Evolutionary conservation across 352 stramenopile species (phyloP).

Genomic region (Phytopythium delawarense): DNA sequence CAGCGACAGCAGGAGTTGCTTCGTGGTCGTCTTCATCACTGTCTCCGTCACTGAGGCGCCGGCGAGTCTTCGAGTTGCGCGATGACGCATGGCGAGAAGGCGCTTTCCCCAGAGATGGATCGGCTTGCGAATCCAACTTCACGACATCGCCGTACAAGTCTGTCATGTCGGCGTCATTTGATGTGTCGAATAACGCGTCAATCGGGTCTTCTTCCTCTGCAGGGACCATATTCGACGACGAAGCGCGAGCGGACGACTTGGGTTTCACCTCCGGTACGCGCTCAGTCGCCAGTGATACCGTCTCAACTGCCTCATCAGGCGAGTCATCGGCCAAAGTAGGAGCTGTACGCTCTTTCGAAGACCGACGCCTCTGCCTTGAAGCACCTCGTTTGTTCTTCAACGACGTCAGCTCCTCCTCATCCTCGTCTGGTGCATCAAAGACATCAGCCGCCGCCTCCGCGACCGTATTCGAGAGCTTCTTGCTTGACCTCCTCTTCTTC

Average conservation of each 20-base stretch:
- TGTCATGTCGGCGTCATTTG: conserved; percentile 40
- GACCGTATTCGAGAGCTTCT: conserved; percentile 10
- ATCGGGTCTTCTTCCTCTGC: conserved; percentile 41
- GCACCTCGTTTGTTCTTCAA: conserved; percentile 12
- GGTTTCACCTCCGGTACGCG: not conserved
- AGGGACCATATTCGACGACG: conserved; percentile 2
- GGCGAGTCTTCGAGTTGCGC: not conserved
- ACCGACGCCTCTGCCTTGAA: not conserved
- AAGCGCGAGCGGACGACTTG: not conserved
- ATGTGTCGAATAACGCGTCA: conserved; percentile 61
- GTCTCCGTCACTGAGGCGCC: not conserved
- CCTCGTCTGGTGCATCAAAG: conserved; percentile 8
- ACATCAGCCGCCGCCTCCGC: not conserved
- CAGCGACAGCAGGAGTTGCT: not conserved
- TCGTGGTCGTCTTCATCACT: not conserved
- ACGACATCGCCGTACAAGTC: conserved; percentile 14
- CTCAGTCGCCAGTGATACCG: not conserved
- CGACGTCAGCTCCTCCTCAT: conserved; percentile 15
- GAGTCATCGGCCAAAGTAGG: not conserved
- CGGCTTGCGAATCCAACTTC: not conserved
- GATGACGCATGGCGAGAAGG: not conserved
- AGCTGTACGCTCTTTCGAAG: not conserved
- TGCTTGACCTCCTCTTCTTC: conserved; percentile 6
- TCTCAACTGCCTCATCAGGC: not conserved
- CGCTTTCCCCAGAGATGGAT: not conserved